These are phyloP conservation scores for Yamadazyma songkhlaensis DNA, from an alignment of 1,139 yeast species.

Conservation along the genomic window DNA sequence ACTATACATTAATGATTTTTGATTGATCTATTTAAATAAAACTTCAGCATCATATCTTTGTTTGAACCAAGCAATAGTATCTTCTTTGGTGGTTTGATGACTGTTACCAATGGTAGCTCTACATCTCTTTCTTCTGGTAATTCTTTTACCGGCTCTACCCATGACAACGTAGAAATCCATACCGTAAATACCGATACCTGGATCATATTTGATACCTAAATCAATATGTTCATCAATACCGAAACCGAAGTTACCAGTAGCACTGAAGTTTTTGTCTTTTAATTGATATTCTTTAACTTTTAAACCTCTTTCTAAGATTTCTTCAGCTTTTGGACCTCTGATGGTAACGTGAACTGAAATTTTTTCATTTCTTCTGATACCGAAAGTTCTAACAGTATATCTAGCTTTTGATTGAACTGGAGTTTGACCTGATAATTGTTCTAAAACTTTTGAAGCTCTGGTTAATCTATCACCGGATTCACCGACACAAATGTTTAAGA, in stretches of 20 bases:
- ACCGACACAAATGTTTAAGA: constrained; percentile 99
- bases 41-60: constrained; percentile 99
- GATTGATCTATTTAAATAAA: constrained; percentile 61
- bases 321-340: constrained; percentile 99
- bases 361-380: constrained; percentile 99
- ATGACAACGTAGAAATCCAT: constrained; percentile 99
- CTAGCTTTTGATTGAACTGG: constrained; percentile 99
- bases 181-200: constrained; percentile 99
- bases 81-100: constrained; percentile 92
- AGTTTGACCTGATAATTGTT: constrained; percentile 99
- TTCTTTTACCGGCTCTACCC: constrained; percentile 99
- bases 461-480: constrained; percentile 99
- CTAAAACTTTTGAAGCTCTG: constrained; percentile 99
- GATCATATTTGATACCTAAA: constrained; percentile 99
- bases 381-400: constrained; percentile 99
- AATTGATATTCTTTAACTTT: constrained; percentile 99
- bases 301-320: constrained; percentile 99
- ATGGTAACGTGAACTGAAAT: constrained; percentile 98
- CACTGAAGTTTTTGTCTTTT: constrained; percentile 90
- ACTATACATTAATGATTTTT: constrained; percentile 6
- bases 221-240: constrained; percentile 99
- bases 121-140: constrained; percentile 98
- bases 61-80: constrained; percentile 98
- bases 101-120: constrained; percentile 84
- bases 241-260: constrained; percentile 99